phyloP scores from a whole-genome alignment of 2,329 filamentous ascomycete species.

The Tolypocladium cylindrosporum region DNA sequence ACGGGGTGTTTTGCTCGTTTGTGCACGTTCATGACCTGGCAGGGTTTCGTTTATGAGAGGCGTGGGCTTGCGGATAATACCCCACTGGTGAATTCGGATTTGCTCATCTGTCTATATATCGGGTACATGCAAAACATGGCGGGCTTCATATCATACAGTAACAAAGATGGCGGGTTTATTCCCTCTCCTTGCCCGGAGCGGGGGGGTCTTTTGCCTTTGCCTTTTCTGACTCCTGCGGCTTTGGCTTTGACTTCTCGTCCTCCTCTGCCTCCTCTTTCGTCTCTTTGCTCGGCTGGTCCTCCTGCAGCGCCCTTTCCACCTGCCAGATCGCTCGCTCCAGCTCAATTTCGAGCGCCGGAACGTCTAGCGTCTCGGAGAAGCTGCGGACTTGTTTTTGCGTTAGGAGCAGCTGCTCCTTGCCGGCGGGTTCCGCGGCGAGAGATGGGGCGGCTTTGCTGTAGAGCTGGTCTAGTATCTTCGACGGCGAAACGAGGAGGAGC shows the following conservation, averaged over 20 bases:
- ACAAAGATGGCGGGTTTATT: not conserved
- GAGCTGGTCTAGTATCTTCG: constrained; percentile 59
- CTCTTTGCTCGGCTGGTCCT: constrained; percentile 19
- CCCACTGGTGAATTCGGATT: not conserved
- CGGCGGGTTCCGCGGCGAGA: constrained; percentile 9
- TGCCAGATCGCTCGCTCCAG: constrained; percentile 70
- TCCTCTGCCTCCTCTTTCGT: not conserved
- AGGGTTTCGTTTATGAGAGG: not conserved
- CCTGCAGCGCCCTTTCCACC: constrained; percentile 43
- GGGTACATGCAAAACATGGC: not conserved
- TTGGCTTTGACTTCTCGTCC: not conserved
- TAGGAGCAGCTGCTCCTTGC: constrained; percentile 30
- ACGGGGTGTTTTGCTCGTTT: not conserved
- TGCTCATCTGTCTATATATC: not conserved
- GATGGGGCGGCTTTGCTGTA: constrained; percentile 40
- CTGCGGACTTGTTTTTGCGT: constrained; percentile 42
- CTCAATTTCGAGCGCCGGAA: constrained; percentile 63
- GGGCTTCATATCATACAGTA: not conserved
- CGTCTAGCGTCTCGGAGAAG: constrained; percentile 51
- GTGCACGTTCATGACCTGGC: not conserved
- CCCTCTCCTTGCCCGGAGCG: constrained; percentile 6
- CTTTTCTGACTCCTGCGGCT: not conserved
- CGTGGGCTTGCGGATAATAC: not conserved
- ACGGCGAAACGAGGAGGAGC: constrained; percentile 57
- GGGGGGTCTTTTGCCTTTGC: not conserved